Evolutionary conservation across 495 filamentous ascomycete species (phyloP).

Genomic region (Aspergillus indologenus): DNA sequence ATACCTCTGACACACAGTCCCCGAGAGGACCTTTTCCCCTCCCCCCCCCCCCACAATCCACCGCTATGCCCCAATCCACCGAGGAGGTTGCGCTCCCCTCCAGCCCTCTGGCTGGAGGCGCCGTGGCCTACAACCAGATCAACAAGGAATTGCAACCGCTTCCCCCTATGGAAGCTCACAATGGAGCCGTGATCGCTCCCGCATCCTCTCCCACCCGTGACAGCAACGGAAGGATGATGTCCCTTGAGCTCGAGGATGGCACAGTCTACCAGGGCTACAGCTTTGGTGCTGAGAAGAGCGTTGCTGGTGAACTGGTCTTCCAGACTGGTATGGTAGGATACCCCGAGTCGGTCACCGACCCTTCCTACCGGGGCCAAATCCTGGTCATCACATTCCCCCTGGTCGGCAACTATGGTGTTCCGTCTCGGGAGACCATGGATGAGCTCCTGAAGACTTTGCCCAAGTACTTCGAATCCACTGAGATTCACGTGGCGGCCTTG

Average conservation of each 20-base stretch:
- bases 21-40: conserved; percentile 45
- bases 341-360: conserved; percentile 90
- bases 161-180: conserved; percentile 33
- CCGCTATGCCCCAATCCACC: conserved; percentile 31
- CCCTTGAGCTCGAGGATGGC: conserved; percentile 88
- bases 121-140: conserved; percentile 32
- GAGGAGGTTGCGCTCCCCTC: conserved; percentile 35
- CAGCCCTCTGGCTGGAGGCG: conserved; percentile 37
- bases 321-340: conserved; percentile 99
- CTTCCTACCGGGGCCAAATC: conserved; percentile 89
- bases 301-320: conserved; percentile 96
- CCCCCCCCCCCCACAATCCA: conserved; percentile 26
- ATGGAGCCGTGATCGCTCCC: conserved; percentile 48
- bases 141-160: conserved; percentile 33
- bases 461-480: conserved; percentile 82
- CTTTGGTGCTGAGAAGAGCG: conserved; percentile 88
- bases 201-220: conserved; percentile 40
- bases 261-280: conserved; percentile 86
- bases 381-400: conserved; percentile 88
- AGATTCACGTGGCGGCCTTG: conserved; percentile 91
- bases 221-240: conserved; percentile 58
- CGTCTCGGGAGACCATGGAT: conserved; percentile 76
- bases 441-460: conserved; percentile 77
- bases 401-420: conserved; percentile 93
- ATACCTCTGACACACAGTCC: conserved; percentile 36